Percentiles rank a stretch among this genome's conserved stretches.
Evolutionary conservation across 78 protist genomes (phyloP).

Genomic region (slime mould (Dictyostelium discoideum)): DNA sequence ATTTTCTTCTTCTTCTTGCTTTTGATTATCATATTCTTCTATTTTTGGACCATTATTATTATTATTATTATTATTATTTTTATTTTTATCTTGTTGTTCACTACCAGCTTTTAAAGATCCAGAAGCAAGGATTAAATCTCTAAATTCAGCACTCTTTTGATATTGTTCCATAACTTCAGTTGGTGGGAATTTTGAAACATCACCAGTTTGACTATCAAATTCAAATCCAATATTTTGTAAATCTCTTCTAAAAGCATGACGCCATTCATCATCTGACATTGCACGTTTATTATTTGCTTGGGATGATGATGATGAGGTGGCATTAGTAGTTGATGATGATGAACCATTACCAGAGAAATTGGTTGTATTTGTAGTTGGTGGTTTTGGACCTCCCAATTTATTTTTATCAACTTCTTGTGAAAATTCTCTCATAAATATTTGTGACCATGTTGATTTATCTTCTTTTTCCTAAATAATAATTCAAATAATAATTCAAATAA

Average conservation of each 20-base stretch:
- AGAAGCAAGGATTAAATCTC: slow-evolving; percentile 25
- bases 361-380: neutral
- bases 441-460: slow-evolving; percentile 73
- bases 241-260: slow-evolving; percentile 32
- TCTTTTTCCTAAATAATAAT: slow-evolving; percentile 20
- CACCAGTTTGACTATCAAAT: slow-evolving; percentile 48
- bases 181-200: slow-evolving; percentile 69
- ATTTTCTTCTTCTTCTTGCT: neutral
- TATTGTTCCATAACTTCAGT: slow-evolving; percentile 75
- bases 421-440: slow-evolving; percentile 66
- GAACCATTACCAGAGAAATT: neutral
- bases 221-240: slow-evolving; percentile 73
- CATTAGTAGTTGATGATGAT: neutral
- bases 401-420: neutral
- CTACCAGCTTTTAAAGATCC: neutral
- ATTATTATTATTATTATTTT: neutral
- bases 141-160: slow-evolving; percentile 40
- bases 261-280: slow-evolving; percentile 62
- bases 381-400: neutral
- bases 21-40: neutral
- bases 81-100: neutral
- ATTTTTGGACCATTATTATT: neutral
- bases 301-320: neutral
- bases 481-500: neutral
- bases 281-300: neutral